Conservation (phyloP, 345 rosid species). For the Eucalyptus rudis region DNA sequence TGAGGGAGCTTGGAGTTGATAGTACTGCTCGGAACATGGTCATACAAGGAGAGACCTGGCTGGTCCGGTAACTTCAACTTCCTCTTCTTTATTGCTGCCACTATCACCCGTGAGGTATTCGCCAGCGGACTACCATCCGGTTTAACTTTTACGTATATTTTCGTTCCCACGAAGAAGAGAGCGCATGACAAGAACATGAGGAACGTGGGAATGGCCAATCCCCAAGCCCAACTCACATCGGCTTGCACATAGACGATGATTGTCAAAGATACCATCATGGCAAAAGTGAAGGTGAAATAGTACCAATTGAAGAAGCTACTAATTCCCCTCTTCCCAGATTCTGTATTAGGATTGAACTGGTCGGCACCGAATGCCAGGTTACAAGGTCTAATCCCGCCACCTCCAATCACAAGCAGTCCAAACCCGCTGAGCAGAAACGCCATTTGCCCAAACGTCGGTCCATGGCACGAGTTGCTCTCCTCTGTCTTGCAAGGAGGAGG, state of each 20-base stretch:
- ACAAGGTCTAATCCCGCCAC: slow-evolving; percentile 41
- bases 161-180: slow-evolving; percentile 22
- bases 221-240: slow-evolving; percentile 49
- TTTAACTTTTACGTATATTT: slow-evolving; percentile 17
- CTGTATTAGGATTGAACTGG: slow-evolving; percentile 36
- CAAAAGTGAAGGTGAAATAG: slow-evolving; percentile 32
- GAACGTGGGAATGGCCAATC: slow-evolving; percentile 34
- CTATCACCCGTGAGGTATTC: slow-evolving; percentile 21
- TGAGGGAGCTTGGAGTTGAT: slow-evolving; percentile 24
- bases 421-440: slow-evolving; percentile 12
- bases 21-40: slow-evolving; percentile 6
- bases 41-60: slow-evolving; percentile 18
- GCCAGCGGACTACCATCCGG: slow-evolving; percentile 28
- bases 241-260: slow-evolving; percentile 36
- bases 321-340: slow-evolving; percentile 26
- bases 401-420: slow-evolving; percentile 24
- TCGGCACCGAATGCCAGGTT: slow-evolving; percentile 47
- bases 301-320: slow-evolving; percentile 55
- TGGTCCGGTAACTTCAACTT: slow-evolving; percentile 24
- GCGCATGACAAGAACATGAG: slow-evolving; percentile 26
- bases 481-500: slow-evolving; percentile 15
- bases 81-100: slow-evolving; percentile 48
- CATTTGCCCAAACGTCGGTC: slow-evolving; percentile 19
- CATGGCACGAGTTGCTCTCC: background rate
- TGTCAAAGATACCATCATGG: slow-evolving; percentile 27